Percentiles rank a stretch among this genome's conserved stretches.
These are phyloP conservation scores for Suhomyces bribrorum DNA, from an alignment of 1,139 yeast genomes.

Conservation along the genomic window DNA sequence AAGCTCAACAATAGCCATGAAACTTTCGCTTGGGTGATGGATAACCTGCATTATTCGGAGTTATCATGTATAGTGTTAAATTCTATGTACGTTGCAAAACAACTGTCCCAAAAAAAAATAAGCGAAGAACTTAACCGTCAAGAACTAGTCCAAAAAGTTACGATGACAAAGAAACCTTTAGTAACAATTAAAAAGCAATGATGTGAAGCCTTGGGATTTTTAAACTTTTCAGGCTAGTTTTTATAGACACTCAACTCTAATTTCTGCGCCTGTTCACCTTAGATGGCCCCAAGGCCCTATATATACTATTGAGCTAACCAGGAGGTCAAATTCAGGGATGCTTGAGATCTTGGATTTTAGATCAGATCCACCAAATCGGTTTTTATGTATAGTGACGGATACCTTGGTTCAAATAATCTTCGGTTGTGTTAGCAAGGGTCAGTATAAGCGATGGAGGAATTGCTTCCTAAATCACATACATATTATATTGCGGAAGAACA, in stretches of 20 bases:
- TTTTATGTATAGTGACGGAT: too few relatives aligned
- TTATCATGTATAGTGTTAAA: background rate
- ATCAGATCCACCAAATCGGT: background rate
- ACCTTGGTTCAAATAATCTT: too few relatives aligned
- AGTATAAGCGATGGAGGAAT: background rate
- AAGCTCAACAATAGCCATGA: background rate
- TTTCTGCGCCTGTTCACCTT: background rate
- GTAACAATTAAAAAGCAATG: background rate
- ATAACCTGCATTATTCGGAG: background rate
- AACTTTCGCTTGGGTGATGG: background rate
- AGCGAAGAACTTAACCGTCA: background rate
- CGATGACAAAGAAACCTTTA: background rate
- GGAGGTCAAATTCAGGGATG: background rate
- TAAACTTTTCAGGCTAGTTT: background rate
- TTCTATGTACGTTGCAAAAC: background rate
- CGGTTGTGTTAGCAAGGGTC: too few relatives aligned
- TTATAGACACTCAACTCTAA: background rate
- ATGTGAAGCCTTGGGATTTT: background rate
- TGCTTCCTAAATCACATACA: background rate
- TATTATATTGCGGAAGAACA: background rate
- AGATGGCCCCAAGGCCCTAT: too few relatives aligned
- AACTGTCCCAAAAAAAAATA: background rate
- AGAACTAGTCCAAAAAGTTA: background rate
- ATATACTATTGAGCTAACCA: too few relatives aligned
- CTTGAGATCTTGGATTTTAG: background rate